phyloP scores from a whole-genome alignment of 257 asterid genomes.

The Salvia miltiorrhiza region DNA sequence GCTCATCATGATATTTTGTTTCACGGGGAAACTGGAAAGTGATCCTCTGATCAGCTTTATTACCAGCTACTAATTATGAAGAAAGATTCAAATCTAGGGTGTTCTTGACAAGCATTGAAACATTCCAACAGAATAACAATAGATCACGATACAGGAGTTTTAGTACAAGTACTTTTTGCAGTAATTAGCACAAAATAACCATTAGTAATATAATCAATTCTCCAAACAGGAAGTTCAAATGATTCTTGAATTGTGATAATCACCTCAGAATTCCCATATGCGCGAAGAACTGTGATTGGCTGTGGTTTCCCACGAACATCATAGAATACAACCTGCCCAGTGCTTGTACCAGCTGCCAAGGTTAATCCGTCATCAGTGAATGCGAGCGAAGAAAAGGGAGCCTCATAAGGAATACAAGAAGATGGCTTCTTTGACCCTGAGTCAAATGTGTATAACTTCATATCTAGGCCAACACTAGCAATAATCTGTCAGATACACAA shows the following conservation, averaged over 20 bases:
- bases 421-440: slow-evolving; percentile 81
- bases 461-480: slow-evolving; percentile 96
- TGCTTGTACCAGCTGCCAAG: slow-evolving; percentile 96
- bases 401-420: slow-evolving; percentile 82
- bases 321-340: slow-evolving; percentile 82
- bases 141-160: background rate
- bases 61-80: slow-evolving; percentile 8
- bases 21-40: slow-evolving; percentile 9
- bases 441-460: slow-evolving; percentile 89
- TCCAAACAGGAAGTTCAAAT: slow-evolving; percentile 22
- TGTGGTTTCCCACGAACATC: slow-evolving; percentile 96
- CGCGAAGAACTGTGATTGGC: slow-evolving; percentile 87
- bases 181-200: slow-evolving; percentile 3
- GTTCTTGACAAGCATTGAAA: slow-evolving; percentile 1
- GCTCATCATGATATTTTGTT: slow-evolving; percentile 1
- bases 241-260: slow-evolving; percentile 19
- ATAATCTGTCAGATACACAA: slow-evolving; percentile 58
- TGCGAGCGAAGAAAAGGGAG: slow-evolving; percentile 90
- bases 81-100: background rate
- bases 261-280: slow-evolving; percentile 86
- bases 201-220: slow-evolving; percentile 13
- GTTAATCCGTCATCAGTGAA: slow-evolving; percentile 89
- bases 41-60: slow-evolving; percentile 14
- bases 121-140: slow-evolving; percentile 12
- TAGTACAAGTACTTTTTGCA: background rate